phyloP scores from a whole-genome alignment of 129 eudicot genomes.

The Solidago caesia region DNA sequence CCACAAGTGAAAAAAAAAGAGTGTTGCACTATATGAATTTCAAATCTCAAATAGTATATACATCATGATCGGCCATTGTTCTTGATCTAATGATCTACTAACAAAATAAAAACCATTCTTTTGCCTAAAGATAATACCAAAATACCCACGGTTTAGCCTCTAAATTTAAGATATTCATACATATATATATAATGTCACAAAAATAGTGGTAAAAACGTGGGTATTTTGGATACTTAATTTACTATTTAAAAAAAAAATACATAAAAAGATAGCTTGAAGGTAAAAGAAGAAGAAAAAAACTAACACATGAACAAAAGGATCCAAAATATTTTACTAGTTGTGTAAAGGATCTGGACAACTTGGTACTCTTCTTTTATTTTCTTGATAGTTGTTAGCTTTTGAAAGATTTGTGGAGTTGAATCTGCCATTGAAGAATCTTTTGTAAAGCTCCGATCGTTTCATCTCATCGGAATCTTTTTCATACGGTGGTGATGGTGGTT shows the following conservation, averaged over 20 bases:
- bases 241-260: neutral
- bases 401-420: slow-evolving; percentile 26
- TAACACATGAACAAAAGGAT: slow-evolving; percentile 16
- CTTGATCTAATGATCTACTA: slow-evolving; percentile 32
- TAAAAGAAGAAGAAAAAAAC: slow-evolving; percentile 6
- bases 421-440: slow-evolving; percentile 48
- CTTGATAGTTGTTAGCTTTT: slow-evolving; percentile 31
- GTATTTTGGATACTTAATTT: slow-evolving; percentile 63
- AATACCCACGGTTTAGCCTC: slow-evolving; percentile 91
- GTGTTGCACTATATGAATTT: slow-evolving; percentile 27
- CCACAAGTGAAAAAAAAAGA: neutral
- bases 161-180: slow-evolving; percentile 21
- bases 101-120: slow-evolving; percentile 23
- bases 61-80: slow-evolving; percentile 43
- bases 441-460: slow-evolving; percentile 41
- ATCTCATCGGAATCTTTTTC: slow-evolving; percentile 27
- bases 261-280: neutral
- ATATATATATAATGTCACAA: slow-evolving; percentile 21
- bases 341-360: slow-evolving; percentile 99
- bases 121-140: slow-evolving; percentile 47
- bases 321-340: slow-evolving; percentile 40
- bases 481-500: neutral
- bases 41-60: slow-evolving; percentile 42
- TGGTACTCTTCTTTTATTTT: slow-evolving; percentile 68
- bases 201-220: slow-evolving; percentile 67